Percentiles rank a stretch among this genome's conserved stretches.
Conservation (phyloP, 768 basidiomycete species). For the Porpolomopsis calyptriformis region DNA sequence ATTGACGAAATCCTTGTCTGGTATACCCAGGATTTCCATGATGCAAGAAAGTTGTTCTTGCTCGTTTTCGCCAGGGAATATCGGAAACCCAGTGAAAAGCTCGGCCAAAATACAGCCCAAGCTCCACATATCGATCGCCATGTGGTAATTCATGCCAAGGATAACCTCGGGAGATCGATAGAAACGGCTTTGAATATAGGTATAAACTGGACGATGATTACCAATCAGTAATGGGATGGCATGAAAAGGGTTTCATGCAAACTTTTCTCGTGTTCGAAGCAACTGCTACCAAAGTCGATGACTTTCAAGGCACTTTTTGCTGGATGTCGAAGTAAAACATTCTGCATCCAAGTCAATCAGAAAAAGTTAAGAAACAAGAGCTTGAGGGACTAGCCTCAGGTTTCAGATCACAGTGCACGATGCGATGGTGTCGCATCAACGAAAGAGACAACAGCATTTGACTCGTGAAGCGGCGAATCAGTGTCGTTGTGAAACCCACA, state of each 20-base stretch:
- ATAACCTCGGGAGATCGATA: slow-evolving; percentile 99
- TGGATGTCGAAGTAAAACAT: slow-evolving; percentile 88
- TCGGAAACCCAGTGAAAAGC: slow-evolving; percentile 93
- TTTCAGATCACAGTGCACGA: slow-evolving; percentile 98
- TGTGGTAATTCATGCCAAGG: slow-evolving; percentile 97
- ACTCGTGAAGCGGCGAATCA: slow-evolving; percentile 92
- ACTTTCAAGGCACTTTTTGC: slow-evolving; percentile 95
- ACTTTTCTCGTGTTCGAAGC: slow-evolving; percentile 98
- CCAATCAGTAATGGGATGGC: slow-evolving; percentile 3
- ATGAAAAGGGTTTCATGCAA: slow-evolving; percentile 18
- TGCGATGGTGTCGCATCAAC: slow-evolving; percentile 92
- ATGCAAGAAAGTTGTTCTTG: slow-evolving; percentile 97
- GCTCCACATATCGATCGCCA: slow-evolving; percentile 99
- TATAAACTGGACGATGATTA: slow-evolving; percentile 64
- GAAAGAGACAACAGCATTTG: slow-evolving; percentile 91
- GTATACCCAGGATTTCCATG: slow-evolving; percentile 96
- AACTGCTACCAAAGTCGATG: slow-evolving; percentile 98
- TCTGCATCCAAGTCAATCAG: slow-evolving; percentile 37
- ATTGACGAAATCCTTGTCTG: slow-evolving; percentile 92
- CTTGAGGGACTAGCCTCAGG: slow-evolving; percentile 62
- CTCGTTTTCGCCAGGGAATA: slow-evolving; percentile 98
- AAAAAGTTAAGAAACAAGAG: slow-evolving; percentile 1
- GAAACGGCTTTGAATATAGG: slow-evolving; percentile 98
- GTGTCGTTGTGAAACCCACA: slow-evolving; percentile 89
- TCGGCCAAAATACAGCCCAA: slow-evolving; percentile 97